phyloP scores from a whole-genome alignment of 2,329 filamentous ascomycete genomes.

The Lachnellula hyalina region DNA sequence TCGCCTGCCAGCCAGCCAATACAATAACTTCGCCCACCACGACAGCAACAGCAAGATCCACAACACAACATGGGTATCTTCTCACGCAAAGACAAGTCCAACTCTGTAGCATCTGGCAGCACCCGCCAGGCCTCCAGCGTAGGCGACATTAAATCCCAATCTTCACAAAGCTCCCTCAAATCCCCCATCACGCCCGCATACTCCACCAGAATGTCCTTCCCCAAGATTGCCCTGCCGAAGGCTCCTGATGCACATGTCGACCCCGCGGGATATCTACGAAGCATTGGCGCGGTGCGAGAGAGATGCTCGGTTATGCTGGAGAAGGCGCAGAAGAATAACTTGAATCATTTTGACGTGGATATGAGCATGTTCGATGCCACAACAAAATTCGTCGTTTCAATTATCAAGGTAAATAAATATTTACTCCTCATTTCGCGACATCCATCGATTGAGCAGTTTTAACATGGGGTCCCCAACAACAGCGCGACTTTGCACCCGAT shows the following conservation, averaged over 20 bases:
- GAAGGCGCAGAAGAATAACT: constrained; percentile 61
- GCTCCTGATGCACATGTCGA: constrained; percentile 84
- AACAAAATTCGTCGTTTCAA: constrained; percentile 64
- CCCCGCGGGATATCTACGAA: constrained; percentile 84
- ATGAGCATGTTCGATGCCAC: constrained; percentile 63
- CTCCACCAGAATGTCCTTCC: constrained; percentile 26
- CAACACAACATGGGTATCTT: constrained; percentile 27
- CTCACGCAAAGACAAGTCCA: constrained; percentile 27
- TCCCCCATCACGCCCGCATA: constrained; percentile 23
- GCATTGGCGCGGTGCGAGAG: constrained; percentile 82
- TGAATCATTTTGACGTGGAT: constrained; percentile 68
- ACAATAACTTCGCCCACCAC: neutral
- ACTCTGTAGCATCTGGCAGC: constrained; percentile 17
- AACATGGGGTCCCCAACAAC: constrained; percentile 9
- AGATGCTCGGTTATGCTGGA: constrained; percentile 55
- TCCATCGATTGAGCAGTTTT: constrained; percentile 1
- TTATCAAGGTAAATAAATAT: constrained; percentile 58
- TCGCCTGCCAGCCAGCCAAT: neutral
- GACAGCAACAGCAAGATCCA: neutral
- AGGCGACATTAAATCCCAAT: constrained; percentile 22
- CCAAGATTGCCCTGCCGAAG: constrained; percentile 72
- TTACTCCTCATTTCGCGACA: constrained; percentile 2
- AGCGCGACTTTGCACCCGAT: constrained; percentile 66
- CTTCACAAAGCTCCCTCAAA: constrained; percentile 27
- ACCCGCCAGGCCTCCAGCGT: constrained; percentile 18